Evolutionary conservation across 306 rosid genomes (phyloP).

Genomic region (Spatholobus suberectus): DNA sequence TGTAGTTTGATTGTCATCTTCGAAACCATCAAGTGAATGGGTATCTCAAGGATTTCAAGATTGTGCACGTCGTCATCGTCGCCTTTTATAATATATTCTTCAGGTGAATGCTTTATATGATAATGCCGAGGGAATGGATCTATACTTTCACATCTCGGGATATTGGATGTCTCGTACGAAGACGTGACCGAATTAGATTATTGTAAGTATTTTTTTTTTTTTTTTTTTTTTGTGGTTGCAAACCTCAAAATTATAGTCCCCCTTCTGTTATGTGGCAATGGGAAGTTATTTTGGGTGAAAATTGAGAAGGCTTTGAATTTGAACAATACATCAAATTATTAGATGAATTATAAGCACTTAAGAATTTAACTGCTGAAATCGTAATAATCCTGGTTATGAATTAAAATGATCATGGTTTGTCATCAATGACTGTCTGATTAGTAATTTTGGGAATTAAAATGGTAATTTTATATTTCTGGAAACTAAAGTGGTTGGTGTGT

Average conservation of each 20-base stretch:
- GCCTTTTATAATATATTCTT: background rate
- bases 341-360: background rate
- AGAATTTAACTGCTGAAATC: background rate
- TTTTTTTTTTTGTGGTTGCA: background rate
- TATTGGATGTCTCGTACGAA: background rate
- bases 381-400: no score
- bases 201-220: no score
- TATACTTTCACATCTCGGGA: no score
- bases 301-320: background rate
- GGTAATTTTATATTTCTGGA: no score
- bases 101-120: background rate
- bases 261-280: background rate
- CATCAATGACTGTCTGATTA: no score
- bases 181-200: background rate
- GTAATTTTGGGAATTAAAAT: no score
- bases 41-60: slow-evolving; percentile 25
- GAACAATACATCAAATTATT: no score
- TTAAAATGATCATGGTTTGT: no score
- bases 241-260: background rate
- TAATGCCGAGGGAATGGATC: background rate
- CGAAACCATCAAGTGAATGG: slow-evolving; percentile 50
- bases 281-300: background rate
- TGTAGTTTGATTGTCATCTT: slow-evolving; percentile 42
- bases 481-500: no score
- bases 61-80: background rate